phyloP scores from a whole-genome alignment of 1,284 basidiomycete genomes.

The Tilletia indica region DNA sequence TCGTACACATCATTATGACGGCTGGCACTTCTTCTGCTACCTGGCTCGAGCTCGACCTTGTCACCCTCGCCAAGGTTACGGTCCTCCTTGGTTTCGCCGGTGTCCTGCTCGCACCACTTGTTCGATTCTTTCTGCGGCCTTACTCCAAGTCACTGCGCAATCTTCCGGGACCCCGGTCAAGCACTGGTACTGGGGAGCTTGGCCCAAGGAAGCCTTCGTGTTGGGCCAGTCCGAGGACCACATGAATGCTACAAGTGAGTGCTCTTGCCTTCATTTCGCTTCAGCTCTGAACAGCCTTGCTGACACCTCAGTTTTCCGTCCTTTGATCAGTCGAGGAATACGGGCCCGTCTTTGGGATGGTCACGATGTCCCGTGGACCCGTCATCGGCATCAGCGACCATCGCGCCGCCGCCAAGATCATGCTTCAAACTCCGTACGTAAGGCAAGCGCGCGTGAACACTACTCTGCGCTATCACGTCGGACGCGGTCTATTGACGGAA shows the following conservation, averaged over 20 bases:
- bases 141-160: not conserved
- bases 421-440: not conserved
- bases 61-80: too few species aligned
- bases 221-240: not conserved
- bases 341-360: not conserved
- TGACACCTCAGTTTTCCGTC: not conserved
- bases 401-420: not conserved
- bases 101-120: not conserved
- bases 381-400: not conserved
- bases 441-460: not conserved
- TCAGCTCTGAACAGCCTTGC: not conserved
- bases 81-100: too few species aligned
- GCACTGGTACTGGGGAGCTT: not conserved
- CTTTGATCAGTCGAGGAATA: not conserved
- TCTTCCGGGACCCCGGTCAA: not conserved
- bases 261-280: not conserved
- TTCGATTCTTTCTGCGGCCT: not conserved
- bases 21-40: too few species aligned
- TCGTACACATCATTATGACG: too few species aligned
- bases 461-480: not conserved
- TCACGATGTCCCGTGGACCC: not conserved
- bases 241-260: not conserved
- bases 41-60: too few species aligned
- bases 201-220: not conserved
- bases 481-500: not conserved